Base-by-base conservation (phyloP, 768 basidiomycete species). In the Coprinellus aureogranulatus region DNA sequence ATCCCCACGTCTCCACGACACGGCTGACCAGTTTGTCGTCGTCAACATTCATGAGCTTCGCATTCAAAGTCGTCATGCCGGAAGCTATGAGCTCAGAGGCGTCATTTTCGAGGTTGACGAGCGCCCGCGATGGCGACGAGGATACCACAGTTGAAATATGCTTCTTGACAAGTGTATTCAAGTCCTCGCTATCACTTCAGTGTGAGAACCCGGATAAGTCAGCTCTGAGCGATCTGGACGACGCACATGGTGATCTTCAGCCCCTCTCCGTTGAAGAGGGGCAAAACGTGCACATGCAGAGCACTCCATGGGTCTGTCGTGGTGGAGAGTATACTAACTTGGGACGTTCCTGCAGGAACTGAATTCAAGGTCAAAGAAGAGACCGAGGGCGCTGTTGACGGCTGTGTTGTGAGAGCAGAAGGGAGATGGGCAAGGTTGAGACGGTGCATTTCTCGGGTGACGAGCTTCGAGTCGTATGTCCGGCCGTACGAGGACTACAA, bases 21-120 rank as follows among this genome's bases (percentile, higher is more conserved):
- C 92, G 80, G 4, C 77, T 76, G 4, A 95, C 75, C 16, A 98
- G 77, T 65, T 88, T 84, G 39, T 88, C 87, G 42, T 95, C 94
- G 26, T 93, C 89, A 9, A 89, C 75, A 3, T 81, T 85, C 28
- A 80, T 76, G 4, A 98, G 77, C 65, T 92, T 94, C 0, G 92
- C 86, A 62, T 92, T 94, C 25, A 98, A 78, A 2, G 94, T 98
- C 52, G 94, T 83, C 92, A 96, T 98, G 11, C 94, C 94, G 1
- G 86, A 81, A 1, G 84, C 84, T 54, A 96, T 89, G 47, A 98
- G 79, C 59, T 94, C 94, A 20, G 84, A 78, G 0, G 93, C 84
- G 70, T 95, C 93, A 53, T 81, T 74, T 56, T 91, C 89, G 11
- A 98, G 81, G 8, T 84, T 83, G 0, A 81, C 74, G 40, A 97